Evolutionary conservation across 1,284 basidiomycete genomes (phyloP).

Genomic region (Ceratobasidium papillatum): DNA sequence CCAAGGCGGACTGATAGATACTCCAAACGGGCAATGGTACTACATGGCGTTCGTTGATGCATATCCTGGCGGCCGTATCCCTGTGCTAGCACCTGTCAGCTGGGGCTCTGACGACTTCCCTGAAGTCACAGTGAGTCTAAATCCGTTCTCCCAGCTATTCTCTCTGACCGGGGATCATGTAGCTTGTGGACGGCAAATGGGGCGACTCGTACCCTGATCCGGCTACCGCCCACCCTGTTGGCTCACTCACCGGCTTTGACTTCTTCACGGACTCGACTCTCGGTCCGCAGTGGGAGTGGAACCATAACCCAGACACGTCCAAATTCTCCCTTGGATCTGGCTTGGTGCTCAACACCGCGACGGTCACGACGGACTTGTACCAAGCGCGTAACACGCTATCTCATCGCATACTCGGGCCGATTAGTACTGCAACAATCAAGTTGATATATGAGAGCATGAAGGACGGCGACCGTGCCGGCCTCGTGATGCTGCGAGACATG

Average conservation of each 20-base stretch:
- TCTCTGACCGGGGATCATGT: neutral
- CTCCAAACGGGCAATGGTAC: slow-evolving; percentile 27
- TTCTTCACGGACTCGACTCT: slow-evolving; percentile 45
- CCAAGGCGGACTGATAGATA: slow-evolving; percentile 41
- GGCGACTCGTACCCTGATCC: slow-evolving; percentile 17
- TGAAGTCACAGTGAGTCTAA: slow-evolving; percentile 13
- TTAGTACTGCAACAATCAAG: slow-evolving; percentile 48
- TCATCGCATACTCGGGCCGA: slow-evolving; percentile 48
- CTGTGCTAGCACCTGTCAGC: slow-evolving; percentile 26
- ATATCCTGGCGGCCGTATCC: slow-evolving; percentile 35
- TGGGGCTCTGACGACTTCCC: slow-evolving; percentile 37
- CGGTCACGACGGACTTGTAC: slow-evolving; percentile 48
- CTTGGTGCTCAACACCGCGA: slow-evolving; percentile 48
- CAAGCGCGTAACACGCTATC: slow-evolving; percentile 50
- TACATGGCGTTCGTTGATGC: slow-evolving; percentile 37
- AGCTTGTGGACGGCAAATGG: slow-evolving; percentile 40
- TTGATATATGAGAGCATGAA: slow-evolving; percentile 46
- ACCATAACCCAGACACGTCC: slow-evolving; percentile 47
- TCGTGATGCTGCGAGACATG: slow-evolving; percentile 47
- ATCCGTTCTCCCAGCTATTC: neutral
- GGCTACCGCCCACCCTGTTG: slow-evolving; percentile 7
- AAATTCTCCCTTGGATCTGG: slow-evolving; percentile 46
- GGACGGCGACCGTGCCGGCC: slow-evolving; percentile 49
- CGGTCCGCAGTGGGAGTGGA: slow-evolving; percentile 49
- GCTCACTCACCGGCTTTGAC: slow-evolving; percentile 44